Evolutionary conservation across 257 asterid genomes (phyloP).

Genomic region (Verbascum thapsus): DNA sequence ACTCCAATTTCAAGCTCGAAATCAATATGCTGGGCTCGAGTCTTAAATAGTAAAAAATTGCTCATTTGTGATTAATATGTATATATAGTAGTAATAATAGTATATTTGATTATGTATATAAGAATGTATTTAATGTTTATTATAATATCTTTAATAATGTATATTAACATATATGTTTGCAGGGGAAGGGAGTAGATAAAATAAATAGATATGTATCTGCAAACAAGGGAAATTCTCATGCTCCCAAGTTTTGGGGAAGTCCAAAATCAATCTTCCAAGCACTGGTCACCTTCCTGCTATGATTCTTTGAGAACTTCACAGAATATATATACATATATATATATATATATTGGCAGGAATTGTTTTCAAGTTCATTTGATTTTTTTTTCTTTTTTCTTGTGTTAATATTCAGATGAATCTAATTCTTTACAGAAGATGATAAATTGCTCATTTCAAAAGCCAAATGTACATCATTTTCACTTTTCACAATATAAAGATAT

Average conservation of each 20-base stretch:
- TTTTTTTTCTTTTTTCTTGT: conserved; percentile 29
- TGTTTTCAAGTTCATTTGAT: conserved; percentile 45
- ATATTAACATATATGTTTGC: too few species aligned
- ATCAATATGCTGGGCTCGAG: too few species aligned
- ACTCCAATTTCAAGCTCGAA: too few species aligned
- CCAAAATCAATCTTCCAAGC: conserved; percentile 81
- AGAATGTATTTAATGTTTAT: too few species aligned
- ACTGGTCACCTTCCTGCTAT: conserved; percentile 67
- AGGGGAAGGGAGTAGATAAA: conserved; percentile 66
- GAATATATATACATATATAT: too few species aligned
- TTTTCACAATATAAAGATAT: too few species aligned
- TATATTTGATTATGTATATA: too few species aligned
- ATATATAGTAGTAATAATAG: too few species aligned
- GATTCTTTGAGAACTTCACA: conserved; percentile 18
- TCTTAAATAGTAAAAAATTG: too few species aligned
- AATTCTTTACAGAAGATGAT: conserved; percentile 40
- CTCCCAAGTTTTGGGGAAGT: conserved; percentile 47
- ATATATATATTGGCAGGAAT: conserved; percentile 30
- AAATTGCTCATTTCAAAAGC: conserved; percentile 11
- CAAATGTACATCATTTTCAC: conserved; percentile 6
- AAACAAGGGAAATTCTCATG: conserved; percentile 41
- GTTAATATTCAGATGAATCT: conserved; percentile 35
- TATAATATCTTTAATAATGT: too few species aligned
- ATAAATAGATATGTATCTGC: conserved; percentile 47
- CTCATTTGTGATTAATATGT: too few species aligned